Base-by-base conservation (phyloP, 495 filamentous ascomycete species). In the Lasiosphaeris hirsuta region DNA sequence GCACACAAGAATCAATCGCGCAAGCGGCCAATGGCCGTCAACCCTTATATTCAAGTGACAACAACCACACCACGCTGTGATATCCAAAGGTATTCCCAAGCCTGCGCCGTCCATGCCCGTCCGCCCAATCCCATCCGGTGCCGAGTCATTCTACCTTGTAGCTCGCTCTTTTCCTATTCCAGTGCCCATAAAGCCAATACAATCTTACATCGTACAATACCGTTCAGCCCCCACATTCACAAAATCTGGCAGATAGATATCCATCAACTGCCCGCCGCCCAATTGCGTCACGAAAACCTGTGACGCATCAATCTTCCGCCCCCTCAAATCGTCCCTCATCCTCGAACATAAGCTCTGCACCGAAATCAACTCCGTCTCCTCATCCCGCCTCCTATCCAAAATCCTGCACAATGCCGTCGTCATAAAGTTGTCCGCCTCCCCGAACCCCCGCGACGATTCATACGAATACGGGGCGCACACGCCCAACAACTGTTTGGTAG, bases 231-330 rank as follows among this genome's bases (percentile, higher is more conserved):
- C 23, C 5, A 30, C 23, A 30, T 30, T 30, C 23, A 30, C 23
- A 39, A 68, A 56, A 1, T 43, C 30, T 7, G 65, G 65, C 10
- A 68, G 35, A 39, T 61, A 58, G 39, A 68, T 62, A 50, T 68
- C 63, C 58, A 66, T 14, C 47, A 68, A 34, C 46, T 64, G 63
- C 18, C 63, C 64, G 2, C 63, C 63, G 0, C 65, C 61, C 33
- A 68, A 35, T 46, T 68, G 65, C 49, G 63, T 68, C 3, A 68
- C 65, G 36, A 68, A 68, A 13, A 66, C 63, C 39, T 35, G 59
- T 15, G 43, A 38, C 3, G 54, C 57, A 1, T 54, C 56, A 8
- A 36, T 35, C 10, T 10, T 49, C 18, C 39, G 47, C 7, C 18
- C 55, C 15, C 64, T 48, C 35, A 69, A 43, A 33, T 65, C 64